These are phyloP conservation scores for Phyllostachys edulis DNA, from an alignment of 176 grass and related monocot species.

Conservation along the genomic window DNA sequence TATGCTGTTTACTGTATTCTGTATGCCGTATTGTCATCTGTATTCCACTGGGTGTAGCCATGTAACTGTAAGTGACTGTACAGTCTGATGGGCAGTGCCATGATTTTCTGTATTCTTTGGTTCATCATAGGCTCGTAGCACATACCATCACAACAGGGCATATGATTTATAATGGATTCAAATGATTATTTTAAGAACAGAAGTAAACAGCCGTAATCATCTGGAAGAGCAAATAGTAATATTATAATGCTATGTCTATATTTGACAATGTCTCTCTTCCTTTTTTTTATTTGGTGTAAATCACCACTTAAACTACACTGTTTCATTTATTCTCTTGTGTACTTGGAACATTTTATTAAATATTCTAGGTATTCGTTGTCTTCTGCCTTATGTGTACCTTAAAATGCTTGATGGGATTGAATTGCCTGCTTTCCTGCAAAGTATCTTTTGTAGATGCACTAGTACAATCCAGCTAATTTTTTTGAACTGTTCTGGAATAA, in stretches of 20 bases:
- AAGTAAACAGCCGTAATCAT: not conserved
- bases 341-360: conserved; percentile 8
- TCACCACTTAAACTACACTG: not conserved
- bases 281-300: not conserved
- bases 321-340: not conserved
- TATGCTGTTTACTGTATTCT: conserved; percentile 2
- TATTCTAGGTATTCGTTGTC: not conserved
- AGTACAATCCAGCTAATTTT: not conserved
- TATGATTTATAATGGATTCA: not conserved
- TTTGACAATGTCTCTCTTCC: not conserved
- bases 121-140: not conserved
- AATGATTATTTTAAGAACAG: not conserved
- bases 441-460: not conserved
- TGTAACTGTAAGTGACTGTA: not conserved
- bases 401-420: not conserved
- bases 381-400: not conserved
- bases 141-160: not conserved
- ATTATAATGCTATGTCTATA: not conserved
- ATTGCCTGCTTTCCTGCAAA: not conserved
- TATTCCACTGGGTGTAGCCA: not conserved
- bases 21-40: not conserved
- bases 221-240: not conserved
- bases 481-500: not conserved
- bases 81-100: not conserved
- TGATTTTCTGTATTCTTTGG: not conserved